Percentiles rank a stretch among this genome's conserved stretches.
These are phyloP conservation scores for Epithemia pelagica DNA, from an alignment of 108 stramenopile genomes.

Conservation along the genomic window DNA sequence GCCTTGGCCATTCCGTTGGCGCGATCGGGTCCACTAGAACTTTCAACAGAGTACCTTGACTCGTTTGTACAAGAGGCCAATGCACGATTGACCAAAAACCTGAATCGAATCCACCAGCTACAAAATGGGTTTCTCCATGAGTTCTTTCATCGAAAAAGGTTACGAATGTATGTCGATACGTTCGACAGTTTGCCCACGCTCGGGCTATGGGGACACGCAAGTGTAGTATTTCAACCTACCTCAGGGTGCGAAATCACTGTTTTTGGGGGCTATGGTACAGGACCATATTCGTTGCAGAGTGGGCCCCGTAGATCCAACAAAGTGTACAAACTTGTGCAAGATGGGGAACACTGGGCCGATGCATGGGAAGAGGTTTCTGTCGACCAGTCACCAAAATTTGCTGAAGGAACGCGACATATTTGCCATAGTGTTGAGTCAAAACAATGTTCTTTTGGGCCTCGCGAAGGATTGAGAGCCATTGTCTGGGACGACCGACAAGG, in stretches of 20 bases:
- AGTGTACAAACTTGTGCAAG: conserved; percentile 17
- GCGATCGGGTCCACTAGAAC: conserved; percentile 14
- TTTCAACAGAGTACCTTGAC: conserved; percentile 33
- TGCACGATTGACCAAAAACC: conserved; percentile 47
- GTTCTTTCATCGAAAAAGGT: conserved; percentile 29
- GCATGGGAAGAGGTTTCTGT: conserved; percentile 8
- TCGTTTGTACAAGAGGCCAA: conserved; percentile 53
- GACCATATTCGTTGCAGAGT: conserved; percentile 23
- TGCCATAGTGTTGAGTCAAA: neutral
- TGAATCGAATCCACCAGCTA: conserved; percentile 41
- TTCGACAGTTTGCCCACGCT: conserved; percentile 37
- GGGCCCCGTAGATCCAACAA: conserved; percentile 13
- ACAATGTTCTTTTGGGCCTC: conserved; percentile 1
- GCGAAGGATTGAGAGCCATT: neutral
- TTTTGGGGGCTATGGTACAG: conserved; percentile 77
- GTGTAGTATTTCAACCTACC: conserved; percentile 13
- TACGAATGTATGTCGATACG: neutral
- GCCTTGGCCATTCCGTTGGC: conserved; percentile 41
- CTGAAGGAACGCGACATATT: neutral
- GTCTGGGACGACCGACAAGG: neutral
- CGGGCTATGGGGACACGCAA: conserved; percentile 63
- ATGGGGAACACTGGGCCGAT: neutral
- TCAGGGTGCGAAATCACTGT: conserved; percentile 28
- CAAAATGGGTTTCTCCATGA: conserved; percentile 23
- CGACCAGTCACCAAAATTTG: neutral